Conservation (phyloP, 805 yeast species). For the Barnettozyma sucrosica region DNA sequence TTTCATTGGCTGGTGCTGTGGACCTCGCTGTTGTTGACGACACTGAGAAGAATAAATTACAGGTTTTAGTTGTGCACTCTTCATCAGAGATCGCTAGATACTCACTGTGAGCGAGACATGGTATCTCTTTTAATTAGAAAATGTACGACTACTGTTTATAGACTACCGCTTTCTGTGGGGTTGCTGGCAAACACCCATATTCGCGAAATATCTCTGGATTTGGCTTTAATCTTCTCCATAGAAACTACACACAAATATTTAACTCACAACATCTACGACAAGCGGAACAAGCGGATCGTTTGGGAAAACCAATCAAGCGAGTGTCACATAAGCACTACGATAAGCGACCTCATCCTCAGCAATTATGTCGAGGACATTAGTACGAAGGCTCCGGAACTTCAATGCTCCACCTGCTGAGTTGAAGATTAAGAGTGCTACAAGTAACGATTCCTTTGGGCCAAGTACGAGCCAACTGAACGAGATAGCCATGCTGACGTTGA, state of each 20-base stretch:
- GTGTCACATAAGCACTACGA: too few relatives aligned
- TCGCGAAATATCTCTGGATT: too few relatives aligned
- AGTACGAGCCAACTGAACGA: slow-evolving; percentile 50
- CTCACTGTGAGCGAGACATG: neutral
- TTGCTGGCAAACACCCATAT: too few relatives aligned
- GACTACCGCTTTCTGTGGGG: too few relatives aligned
- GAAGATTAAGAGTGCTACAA: slow-evolving; percentile 42
- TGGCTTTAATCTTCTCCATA: too few relatives aligned
- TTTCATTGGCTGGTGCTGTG: slow-evolving; percentile 11
- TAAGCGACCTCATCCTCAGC: neutral
- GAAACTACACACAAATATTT: too few relatives aligned
- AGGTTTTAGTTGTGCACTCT: slow-evolving; percentile 1
- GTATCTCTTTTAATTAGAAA: too few relatives aligned
- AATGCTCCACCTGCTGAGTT: slow-evolving; percentile 27
- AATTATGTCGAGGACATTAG: slow-evolving; percentile 23
- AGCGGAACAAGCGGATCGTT: too few relatives aligned
- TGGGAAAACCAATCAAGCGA: too few relatives aligned
- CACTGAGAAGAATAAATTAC: slow-evolving; percentile 6
- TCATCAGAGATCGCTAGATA: slow-evolving; percentile 6
- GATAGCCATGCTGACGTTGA: slow-evolving; percentile 41
- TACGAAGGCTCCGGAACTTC: slow-evolving; percentile 30
- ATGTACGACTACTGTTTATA: too few relatives aligned
- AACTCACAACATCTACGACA: too few relatives aligned
- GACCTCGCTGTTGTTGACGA: slow-evolving; percentile 16
- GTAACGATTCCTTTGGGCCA: slow-evolving; percentile 49